A percentile compares a stretch with the other conserved stretches of the same genome.
These are phyloP conservation scores for Obba rivulosa DNA, from an alignment of 768 basidiomycete genomes.

Conservation along the genomic window DNA sequence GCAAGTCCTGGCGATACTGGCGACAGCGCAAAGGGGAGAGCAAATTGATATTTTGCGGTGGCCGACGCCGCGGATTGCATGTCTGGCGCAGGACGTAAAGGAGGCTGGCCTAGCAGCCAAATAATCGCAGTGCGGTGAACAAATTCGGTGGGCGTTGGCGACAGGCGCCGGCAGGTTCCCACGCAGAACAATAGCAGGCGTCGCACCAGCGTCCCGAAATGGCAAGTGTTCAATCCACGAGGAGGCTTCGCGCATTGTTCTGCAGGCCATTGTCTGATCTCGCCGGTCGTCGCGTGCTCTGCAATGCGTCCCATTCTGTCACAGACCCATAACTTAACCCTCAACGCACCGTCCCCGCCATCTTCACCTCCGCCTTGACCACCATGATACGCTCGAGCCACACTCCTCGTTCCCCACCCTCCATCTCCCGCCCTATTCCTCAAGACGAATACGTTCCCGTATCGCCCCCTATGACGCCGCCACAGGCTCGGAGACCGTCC, in stretches of 20 bases:
- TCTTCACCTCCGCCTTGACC: constrained; percentile 2
- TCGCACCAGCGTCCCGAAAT: not conserved
- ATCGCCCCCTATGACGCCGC: constrained; percentile 26
- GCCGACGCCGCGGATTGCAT: constrained; percentile 11
- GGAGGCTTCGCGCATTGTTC: constrained; percentile 7
- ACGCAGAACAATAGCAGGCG: not conserved
- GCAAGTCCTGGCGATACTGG: constrained; percentile 52
- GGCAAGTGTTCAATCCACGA: constrained; percentile 4
- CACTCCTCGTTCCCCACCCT: constrained; percentile 7
- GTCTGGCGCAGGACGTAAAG: not conserved
- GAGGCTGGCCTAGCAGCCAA: not conserved
- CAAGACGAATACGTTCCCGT: constrained; percentile 11
- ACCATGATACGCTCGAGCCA: constrained; percentile 5
- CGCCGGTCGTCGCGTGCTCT: constrained; percentile 3
- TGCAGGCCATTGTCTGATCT: constrained; percentile 1
- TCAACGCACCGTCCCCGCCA: not conserved
- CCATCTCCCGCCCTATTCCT: constrained; percentile 16
- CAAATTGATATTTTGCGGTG: constrained; percentile 27
- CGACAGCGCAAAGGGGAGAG: constrained; percentile 45
- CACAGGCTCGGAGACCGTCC: constrained; percentile 29
- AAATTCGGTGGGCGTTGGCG: no score
- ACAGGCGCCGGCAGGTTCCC: not conserved
- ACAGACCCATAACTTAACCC: not conserved
- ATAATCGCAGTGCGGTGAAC: not conserved
- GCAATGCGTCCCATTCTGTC: constrained; percentile 7